Base-by-base conservation (phyloP, 2,329 filamentous ascomycete genomes). In the Penicillium sp. region DNA sequence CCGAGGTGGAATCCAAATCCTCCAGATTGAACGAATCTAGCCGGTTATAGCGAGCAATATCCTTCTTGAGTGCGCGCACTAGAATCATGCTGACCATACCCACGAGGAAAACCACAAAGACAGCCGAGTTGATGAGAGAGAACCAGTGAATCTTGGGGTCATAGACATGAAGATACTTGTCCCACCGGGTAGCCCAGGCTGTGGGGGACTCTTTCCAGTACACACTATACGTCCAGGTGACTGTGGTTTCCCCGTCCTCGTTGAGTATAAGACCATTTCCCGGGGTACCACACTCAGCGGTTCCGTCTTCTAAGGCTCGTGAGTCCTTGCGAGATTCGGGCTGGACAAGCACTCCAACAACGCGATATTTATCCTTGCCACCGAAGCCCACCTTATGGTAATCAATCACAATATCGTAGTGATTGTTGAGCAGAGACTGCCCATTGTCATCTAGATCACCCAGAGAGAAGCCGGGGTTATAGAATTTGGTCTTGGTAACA, bases 131-230 rank as follows among this genome's bases (percentile, higher is more conserved):
- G 76, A 97, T 89, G 47, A 99, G 85, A 57, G 92, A 97, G 79
- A 97, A 96, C 94, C 94, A 99, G 75, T 99, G 94, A 66, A 99
- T 97, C 80, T 94, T 95, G 50, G 94, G 92, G 73, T 97, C 92
- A 70, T 92, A 95, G 30, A 99, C 93, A 69, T 97, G 93, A 35
- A 99, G 82, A 72, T 97, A 97, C 76, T 96, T 97, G 80, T 99
- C 94, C 94, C 94, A 99, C 61, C 94, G 85, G 12, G 94, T 99
- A 28, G 94, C 94, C 88, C 96, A 99, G 1, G 89, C 90, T 1
- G 92, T 97, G 0, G 82, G 70, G 0, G 91, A 97, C 63, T 86
- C 84, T 55, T 82, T 84, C 94, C 94, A 99, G 75, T 88, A 89
- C 14, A 97, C 90, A 62, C 89, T 91, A 78, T 99, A 99, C 5